Base-by-base conservation (phyloP, 179 eudicot genomes). In the Actinidia polygama region DNA sequence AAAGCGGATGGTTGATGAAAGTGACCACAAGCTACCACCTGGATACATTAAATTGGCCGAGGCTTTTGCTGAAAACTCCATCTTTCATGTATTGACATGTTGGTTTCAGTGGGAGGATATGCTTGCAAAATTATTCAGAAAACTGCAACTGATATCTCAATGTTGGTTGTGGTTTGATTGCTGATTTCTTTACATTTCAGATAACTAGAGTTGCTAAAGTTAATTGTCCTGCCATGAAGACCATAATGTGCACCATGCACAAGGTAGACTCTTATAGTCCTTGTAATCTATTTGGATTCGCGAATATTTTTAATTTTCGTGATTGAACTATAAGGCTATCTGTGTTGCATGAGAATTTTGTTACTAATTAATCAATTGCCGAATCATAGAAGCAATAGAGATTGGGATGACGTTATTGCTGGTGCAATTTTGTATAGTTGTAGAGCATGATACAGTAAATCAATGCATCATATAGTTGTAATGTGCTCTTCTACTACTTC, bases 41-140 rank as follows among this genome's bases (percentile, higher is more conserved):
- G 99, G 99, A 49, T 96, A 91, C 90, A 89, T 85, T 78, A 91
- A 92, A 81, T 7, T 92, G 82, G 97, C 93, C 81, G 93, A 96
- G 97, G 99, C 94, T 73, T 23, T 44, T 47, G 5, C 74, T 0
- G 2, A 26, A 74, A 9, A 36, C 54, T 77, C 6, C 15, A 55
- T 9, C 40, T 18, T 46, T 40, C 44, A 24, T 64, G 46, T 59
- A 78, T 70, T 19, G n/a, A 58, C 8, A 54, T 79, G 11, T 10
- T 74, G 55, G 44, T 15, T 12, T 77, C 78, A 54, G 59, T 24
- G 46, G 51, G 64, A 46, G 50, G 0, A 82, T 24, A 51, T 66
- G 55, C 70, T 83, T 55, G 40, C 12, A 40, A n/a, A 72, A n/a
- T 18, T 30, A 49, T 57, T 3, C 18, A 51, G 9, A 19, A 46